A percentile compares a stretch with the other conserved stretches of the same genome.
These are phyloP conservation scores for Lophium mytilinum DNA, from an alignment of 495 filamentous ascomycete species.

Conservation along the genomic window DNA sequence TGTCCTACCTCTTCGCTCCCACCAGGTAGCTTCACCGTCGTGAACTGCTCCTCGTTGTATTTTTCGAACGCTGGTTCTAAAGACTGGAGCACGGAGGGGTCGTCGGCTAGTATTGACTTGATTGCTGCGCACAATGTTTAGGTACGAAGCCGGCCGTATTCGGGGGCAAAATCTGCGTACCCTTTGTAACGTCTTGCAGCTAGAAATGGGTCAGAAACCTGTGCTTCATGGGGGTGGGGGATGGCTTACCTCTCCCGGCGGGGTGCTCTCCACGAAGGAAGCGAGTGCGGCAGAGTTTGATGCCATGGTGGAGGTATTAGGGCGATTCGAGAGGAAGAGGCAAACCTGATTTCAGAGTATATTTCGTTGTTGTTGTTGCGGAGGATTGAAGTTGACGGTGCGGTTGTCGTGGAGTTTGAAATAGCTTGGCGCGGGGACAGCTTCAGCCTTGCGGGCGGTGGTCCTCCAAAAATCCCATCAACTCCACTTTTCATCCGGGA, in stretches of 20 bases:
- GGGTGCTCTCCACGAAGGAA: slow-evolving; percentile 88
- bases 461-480: no score
- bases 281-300: slow-evolving; percentile 37
- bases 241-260: slow-evolving; percentile 83
- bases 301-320: slow-evolving; percentile 12
- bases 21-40: slow-evolving; percentile 80
- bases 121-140: slow-evolving; percentile 54
- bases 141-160: not conserved
- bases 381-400: no score
- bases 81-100: slow-evolving; percentile 55
- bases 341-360: not conserved
- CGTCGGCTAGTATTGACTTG: slow-evolving; percentile 71
- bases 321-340: not conserved
- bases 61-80: slow-evolving; percentile 79
- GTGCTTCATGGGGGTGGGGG: not conserved
- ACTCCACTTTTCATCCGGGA: no score
- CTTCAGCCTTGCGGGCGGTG: no score
- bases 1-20: slow-evolving; percentile 57
- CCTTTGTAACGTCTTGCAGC: slow-evolving; percentile 85
- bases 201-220: slow-evolving; percentile 36
- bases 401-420: no score
- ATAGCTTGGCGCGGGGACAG: no score
- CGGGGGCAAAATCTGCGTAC: slow-evolving; percentile 41
- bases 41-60: slow-evolving; percentile 93
- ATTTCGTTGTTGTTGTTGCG: no score